Base-by-base conservation (phyloP, 2,329 filamentous ascomycete species). In the Epichloe sp. region DNA sequence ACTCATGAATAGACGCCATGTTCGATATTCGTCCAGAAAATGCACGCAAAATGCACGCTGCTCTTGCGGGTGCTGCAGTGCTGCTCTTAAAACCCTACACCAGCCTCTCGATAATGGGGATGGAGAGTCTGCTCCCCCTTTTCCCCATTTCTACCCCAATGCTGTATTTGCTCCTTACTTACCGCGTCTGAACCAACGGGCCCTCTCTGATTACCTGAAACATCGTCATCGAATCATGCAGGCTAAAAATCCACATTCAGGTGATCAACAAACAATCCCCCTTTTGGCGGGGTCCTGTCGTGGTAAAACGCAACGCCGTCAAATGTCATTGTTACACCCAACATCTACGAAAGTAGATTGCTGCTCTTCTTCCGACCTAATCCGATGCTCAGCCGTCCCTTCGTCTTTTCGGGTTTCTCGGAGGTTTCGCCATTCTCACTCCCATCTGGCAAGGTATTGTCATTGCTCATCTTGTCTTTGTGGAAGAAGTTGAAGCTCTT, bases 331-430 rank as follows among this genome's bases (percentile, higher is more conserved):
- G 46, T 37, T 52, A 44, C 37, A 52, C 52, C 50, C 47, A 17
- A 19, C 34, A 12, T 41, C 17, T 37, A 47, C 53, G 64, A 63
- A 19, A 69, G 58, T 43, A 68, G 61, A 54, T 72, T 70, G 54
- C 73, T 76, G 64, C 79, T 85, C 75, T 86, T 88, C 72, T 88
- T 89, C 61, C 80, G 72, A 4, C 85, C 82, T 12, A 88, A 60
- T 53, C 78, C 71, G 57, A 82, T 80, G 58, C 75, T 85, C 58
- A 88, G 85, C 26, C 83, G 74, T 56, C 82, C 80, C 64, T 79
- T 83, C 45, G 73, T 64, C 60, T 71, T 76, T n/a, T 74, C 68
- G 50, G 71, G 70, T 63, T 77, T 78, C 43, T 71, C 68, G 48
- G 59, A 48, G 31, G 56, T 54, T 38, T 61, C 60, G 52, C 56